Percentiles rank a stretch among this genome's conserved stretches.
phyloP scores from a whole-genome alignment of 371 early-diverging fungal species.

The Enteropsectra breve region DNA sequence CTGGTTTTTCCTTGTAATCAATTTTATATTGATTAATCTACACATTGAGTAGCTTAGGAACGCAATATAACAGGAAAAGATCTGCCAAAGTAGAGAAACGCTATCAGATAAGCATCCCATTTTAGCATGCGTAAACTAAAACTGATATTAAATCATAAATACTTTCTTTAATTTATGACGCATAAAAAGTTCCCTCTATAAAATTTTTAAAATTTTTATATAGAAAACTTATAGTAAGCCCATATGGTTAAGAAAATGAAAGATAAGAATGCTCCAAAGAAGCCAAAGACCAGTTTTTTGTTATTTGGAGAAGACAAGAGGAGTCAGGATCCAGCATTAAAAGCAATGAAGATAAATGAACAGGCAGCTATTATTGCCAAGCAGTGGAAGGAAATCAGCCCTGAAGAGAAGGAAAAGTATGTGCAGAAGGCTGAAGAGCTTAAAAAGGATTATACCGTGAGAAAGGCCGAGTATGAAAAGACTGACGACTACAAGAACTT shows the following conservation, averaged over 20 bases:
- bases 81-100: neutral
- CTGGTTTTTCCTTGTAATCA: too few species aligned
- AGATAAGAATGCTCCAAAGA: conserved; percentile 59
- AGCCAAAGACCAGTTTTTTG: conserved; percentile 56
- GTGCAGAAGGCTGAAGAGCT: conserved; percentile 40
- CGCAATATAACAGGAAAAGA: neutral
- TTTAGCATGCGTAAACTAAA: neutral
- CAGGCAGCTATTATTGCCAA: conserved; percentile 43
- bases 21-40: too few species aligned
- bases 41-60: too few species aligned
- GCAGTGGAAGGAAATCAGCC: conserved; percentile 46
- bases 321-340: conserved; percentile 28
- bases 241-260: conserved; percentile 49
- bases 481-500: conserved; percentile 51
- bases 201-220: conserved; percentile 9
- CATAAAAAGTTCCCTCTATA: neutral
- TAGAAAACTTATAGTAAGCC: neutral
- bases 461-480: conserved; percentile 53
- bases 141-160: neutral
- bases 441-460: conserved; percentile 43
- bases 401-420: conserved; percentile 47
- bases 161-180: neutral
- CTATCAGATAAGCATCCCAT: neutral
- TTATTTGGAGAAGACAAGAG: conserved; percentile 52
- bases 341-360: conserved; percentile 32